Evolutionary conservation across 2,329 filamentous ascomycete genomes (phyloP).

Genomic region (Neofusicoccum umdonicola): DNA sequence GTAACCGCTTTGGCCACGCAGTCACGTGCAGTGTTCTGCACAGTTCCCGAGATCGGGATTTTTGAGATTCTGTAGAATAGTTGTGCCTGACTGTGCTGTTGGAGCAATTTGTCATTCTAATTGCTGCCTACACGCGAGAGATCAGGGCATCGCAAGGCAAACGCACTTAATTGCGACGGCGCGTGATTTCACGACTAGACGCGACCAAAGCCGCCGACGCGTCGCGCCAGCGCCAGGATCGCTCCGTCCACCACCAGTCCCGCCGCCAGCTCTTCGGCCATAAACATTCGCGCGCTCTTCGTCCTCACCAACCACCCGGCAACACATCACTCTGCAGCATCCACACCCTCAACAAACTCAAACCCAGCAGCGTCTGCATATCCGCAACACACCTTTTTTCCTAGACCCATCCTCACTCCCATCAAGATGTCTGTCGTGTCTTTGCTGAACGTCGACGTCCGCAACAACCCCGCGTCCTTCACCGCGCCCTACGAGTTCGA

Average conservation of each 20-base stretch:
- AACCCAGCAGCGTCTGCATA: neutral
- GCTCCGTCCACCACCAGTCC: slow-evolving; percentile 6
- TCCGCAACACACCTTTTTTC: neutral
- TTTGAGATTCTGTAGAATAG: too few relatives aligned
- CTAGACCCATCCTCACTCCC: slow-evolving; percentile 1
- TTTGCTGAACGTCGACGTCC: slow-evolving; percentile 88
- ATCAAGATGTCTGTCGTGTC: slow-evolving; percentile 89
- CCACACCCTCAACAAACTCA: neutral
- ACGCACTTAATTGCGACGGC: neutral
- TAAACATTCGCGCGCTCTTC: slow-evolving; percentile 13
- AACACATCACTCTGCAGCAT: slow-evolving; percentile 2
- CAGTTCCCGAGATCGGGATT: too few relatives aligned
- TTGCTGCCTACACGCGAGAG: neutral
- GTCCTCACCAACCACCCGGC: neutral
- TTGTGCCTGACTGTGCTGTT: too few relatives aligned
- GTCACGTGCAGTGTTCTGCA: neutral
- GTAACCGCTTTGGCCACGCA: neutral
- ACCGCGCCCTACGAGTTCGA: slow-evolving; percentile 93
- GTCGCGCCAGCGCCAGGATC: slow-evolving; percentile 10
- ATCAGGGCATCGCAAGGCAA: neutral
- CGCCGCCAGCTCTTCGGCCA: slow-evolving; percentile 13
- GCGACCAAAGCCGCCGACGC: slow-evolving; percentile 5
- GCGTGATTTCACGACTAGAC: slow-evolving; percentile 4
- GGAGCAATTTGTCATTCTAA: neutral
- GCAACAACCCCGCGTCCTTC: slow-evolving; percentile 96